Percentiles rank a stretch among this genome's conserved stretches.
Conservation (phyloP, 1,284 basidiomycete species). For the Kalmanozyma brasiliensis region DNA sequence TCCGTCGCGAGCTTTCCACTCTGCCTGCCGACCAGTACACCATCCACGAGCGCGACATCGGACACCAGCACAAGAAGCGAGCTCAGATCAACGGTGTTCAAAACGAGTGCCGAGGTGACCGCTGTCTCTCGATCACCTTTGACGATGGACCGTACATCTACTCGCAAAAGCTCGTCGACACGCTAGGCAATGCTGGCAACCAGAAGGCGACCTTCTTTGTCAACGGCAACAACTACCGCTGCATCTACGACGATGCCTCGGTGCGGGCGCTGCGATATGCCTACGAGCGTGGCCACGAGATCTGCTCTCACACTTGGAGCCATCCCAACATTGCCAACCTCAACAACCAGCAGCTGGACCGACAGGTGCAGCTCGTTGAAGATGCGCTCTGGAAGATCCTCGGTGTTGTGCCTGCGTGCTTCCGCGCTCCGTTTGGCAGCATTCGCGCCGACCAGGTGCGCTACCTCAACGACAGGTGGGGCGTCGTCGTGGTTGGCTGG, state of each 20-base stretch:
- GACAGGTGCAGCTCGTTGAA: constrained; percentile 54
- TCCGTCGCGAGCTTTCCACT: constrained; percentile 24
- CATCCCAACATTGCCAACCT: constrained; percentile 50
- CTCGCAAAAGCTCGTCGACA: constrained; percentile 40
- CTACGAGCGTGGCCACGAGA: constrained; percentile 49
- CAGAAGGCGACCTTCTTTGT: constrained; percentile 59
- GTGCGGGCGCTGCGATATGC: constrained; percentile 34
- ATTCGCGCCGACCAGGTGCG: constrained; percentile 38
- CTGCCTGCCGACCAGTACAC: constrained; percentile 17
- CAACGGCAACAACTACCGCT: constrained; percentile 60
- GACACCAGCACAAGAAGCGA: constrained; percentile 10
- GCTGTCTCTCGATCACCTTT: constrained; percentile 54
- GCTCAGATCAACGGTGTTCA: constrained; percentile 33
- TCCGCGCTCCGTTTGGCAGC: constrained; percentile 57
- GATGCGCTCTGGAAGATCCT: constrained; percentile 60
- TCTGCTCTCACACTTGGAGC: constrained; percentile 55
- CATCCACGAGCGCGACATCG: constrained; percentile 17
- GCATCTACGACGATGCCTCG: constrained; percentile 43
- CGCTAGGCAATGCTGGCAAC: constrained; percentile 27
- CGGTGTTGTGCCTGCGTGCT: constrained; percentile 53
- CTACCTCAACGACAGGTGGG: constrained; percentile 55
- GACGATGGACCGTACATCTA: constrained; percentile 59
- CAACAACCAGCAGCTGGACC: constrained; percentile 44
- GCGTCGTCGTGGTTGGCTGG: constrained; percentile 52
- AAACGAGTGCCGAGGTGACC: constrained; percentile 21